These are phyloP conservation scores for Colletotrichum cereale DNA, from an alignment of 2,329 filamentous ascomycete species.

Conservation along the genomic window DNA sequence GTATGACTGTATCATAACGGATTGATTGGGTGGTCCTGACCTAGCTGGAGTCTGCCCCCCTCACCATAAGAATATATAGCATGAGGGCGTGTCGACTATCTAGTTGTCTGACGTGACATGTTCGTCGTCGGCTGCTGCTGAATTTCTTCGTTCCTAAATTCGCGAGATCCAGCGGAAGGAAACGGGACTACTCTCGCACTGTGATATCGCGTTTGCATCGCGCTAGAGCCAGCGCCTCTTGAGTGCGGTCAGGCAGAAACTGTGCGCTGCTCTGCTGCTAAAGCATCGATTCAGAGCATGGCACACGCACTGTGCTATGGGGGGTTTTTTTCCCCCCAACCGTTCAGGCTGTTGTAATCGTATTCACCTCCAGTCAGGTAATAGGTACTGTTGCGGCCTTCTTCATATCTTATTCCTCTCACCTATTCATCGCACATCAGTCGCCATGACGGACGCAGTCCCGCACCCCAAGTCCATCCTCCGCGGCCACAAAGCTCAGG, in stretches of 20 bases:
- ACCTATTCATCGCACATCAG: background rate
- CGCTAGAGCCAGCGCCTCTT: background rate
- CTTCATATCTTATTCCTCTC: background rate
- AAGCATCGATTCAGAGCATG: background rate
- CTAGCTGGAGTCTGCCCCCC: background rate
- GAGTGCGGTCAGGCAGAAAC: background rate
- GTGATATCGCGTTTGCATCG: background rate
- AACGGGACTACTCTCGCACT: background rate
- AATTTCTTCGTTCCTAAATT: background rate
- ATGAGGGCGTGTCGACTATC: background rate
- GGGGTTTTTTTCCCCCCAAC: too few species aligned
- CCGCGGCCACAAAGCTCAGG: slow-evolving; percentile 84
- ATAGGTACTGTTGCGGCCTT: background rate
- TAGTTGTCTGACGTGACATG: background rate
- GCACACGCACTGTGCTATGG: background rate
- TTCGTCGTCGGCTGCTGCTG: too few species aligned
- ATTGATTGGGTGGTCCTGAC: background rate
- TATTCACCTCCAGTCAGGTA: background rate
- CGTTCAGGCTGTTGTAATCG: background rate
- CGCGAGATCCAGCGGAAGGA: background rate
- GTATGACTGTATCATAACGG: background rate
- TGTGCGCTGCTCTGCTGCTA: too few species aligned
- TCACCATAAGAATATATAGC: background rate
- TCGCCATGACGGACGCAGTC: slow-evolving; percentile 44
- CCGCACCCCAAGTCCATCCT: slow-evolving; percentile 74